Evolutionary conservation across 768 basidiomycete species (phyloP).

Genomic region (Termitomyces titanicus): DNA sequence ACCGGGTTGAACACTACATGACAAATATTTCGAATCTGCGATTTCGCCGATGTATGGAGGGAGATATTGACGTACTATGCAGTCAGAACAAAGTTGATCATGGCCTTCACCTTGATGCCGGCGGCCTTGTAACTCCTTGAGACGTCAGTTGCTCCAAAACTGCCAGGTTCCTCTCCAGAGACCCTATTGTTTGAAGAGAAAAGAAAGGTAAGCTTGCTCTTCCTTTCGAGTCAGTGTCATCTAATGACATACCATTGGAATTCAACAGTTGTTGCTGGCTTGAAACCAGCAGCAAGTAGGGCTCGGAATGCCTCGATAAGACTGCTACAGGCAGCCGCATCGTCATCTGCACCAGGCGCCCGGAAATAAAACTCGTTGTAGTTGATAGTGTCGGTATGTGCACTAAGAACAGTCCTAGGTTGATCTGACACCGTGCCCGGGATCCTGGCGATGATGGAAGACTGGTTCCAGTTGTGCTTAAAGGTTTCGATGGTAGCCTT

Average conservation of each 20-base stretch:
- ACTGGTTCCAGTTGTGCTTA: conserved; percentile 14
- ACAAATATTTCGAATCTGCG: neutral
- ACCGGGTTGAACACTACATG: conserved; percentile 40
- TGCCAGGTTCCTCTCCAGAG: conserved; percentile 47
- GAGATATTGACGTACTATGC: conserved; percentile 25
- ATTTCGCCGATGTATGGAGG: no score
- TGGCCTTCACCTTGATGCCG: conserved; percentile 36
- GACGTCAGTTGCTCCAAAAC: conserved; percentile 42
- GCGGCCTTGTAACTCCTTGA: conserved; percentile 41
- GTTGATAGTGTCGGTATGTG: conserved; percentile 28
- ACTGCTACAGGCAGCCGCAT: conserved; percentile 40
- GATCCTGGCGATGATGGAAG: conserved; percentile 19
- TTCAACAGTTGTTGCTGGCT: conserved; percentile 38
- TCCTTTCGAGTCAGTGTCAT: no score
- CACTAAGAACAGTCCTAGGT: no score
- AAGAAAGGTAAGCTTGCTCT: no score
- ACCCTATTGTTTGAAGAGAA: no score
- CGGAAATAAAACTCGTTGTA: conserved; percentile 20
- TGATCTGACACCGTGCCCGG: no score
- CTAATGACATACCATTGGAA: conserved; percentile 45
- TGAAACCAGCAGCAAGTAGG: conserved; percentile 36
- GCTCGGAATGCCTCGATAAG: conserved; percentile 42
- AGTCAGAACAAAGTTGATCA: conserved; percentile 43
- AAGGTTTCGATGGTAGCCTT: conserved; percentile 19
- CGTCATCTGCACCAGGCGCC: conserved; percentile 36